A percentile compares a stretch with the other conserved stretches of the same genome.
These are phyloP conservation scores for Leptodontidium sp. DNA, from an alignment of 2,329 filamentous ascomycete species.

Conservation along the genomic window DNA sequence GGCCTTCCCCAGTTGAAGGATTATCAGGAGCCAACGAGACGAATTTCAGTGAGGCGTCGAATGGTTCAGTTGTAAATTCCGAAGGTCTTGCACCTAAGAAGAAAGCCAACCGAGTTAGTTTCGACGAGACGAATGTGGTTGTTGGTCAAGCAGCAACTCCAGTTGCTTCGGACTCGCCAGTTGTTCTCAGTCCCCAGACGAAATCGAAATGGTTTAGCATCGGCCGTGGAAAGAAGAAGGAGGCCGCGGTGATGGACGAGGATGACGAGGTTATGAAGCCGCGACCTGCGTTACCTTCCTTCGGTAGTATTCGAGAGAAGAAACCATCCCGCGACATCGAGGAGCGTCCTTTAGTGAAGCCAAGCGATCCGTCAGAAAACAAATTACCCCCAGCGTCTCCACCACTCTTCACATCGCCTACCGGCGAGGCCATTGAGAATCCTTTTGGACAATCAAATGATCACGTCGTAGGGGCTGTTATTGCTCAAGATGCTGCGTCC, in stretches of 20 bases:
- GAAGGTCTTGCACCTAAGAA: constrained; percentile 55
- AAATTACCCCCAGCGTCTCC: constrained; percentile 41
- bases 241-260: constrained; percentile 55
- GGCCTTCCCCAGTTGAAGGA: constrained; percentile 58
- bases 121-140: constrained; percentile 67
- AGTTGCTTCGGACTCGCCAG: constrained; percentile 51
- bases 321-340: constrained; percentile 60
- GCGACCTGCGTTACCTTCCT: constrained; percentile 75
- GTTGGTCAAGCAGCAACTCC: constrained; percentile 57
- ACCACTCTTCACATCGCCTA: constrained; percentile 39
- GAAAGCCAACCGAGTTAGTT: constrained; percentile 79
- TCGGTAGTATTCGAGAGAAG: constrained; percentile 76
- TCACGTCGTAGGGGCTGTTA: constrained; percentile 62
- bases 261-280: constrained; percentile 76
- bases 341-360: constrained; percentile 67
- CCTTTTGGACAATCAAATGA: constrained; percentile 61
- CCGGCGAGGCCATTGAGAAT: constrained; percentile 33
- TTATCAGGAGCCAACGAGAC: constrained; percentile 45
- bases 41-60: constrained; percentile 54
- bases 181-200: constrained; percentile 50
- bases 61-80: constrained; percentile 41
- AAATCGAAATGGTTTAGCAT: constrained; percentile 63
- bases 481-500: constrained; percentile 61
- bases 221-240: constrained; percentile 59
- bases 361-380: constrained; percentile 51